Percentiles rank a stretch among this genome's conserved stretches.
phyloP scores from a whole-genome alignment of 129 eudicot genomes.

The Helianthus tuberosus region DNA sequence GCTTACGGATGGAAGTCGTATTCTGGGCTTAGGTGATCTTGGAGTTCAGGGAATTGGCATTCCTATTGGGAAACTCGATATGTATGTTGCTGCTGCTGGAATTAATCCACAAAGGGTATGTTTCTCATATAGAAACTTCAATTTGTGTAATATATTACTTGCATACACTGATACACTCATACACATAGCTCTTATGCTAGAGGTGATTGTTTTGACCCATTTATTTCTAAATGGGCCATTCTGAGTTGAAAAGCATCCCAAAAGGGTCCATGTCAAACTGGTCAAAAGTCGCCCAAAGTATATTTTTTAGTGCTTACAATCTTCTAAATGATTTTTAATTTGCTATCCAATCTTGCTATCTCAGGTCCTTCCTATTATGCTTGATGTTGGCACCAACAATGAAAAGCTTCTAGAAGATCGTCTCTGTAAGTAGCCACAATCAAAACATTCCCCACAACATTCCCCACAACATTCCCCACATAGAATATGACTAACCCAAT shows the following conservation, averaged over 20 bases:
- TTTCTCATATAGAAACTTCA: slow-evolving; percentile 4
- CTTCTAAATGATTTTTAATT: too few relatives aligned
- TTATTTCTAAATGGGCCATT: background rate
- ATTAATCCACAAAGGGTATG: slow-evolving; percentile 97
- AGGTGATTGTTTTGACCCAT: background rate
- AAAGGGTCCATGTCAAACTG: slow-evolving; percentile 3
- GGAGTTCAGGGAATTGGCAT: slow-evolving; percentile 99
- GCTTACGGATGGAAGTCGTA: slow-evolving; percentile 99
- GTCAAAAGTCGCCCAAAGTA: background rate
- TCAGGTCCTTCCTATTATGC: slow-evolving; percentile 97
- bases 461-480: background rate
- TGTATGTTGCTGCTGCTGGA: slow-evolving; percentile 99
- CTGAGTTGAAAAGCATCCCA: background rate
- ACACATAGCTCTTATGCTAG: background rate
- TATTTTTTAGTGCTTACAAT: too few relatives aligned
- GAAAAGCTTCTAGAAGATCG: slow-evolving; percentile 87
- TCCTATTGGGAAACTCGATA: slow-evolving; percentile 97
- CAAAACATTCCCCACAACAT: background rate
- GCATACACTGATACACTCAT: slow-evolving; percentile 3
- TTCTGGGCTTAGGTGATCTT: slow-evolving; percentile 96
- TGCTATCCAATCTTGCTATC: slow-evolving; percentile 13
- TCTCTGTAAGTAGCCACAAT: slow-evolving; percentile 72
- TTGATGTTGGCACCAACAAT: slow-evolving; percentile 97
- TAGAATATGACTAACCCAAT: slow-evolving; percentile 2
- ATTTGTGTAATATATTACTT: slow-evolving; percentile 6